Evolutionary conservation across 768 basidiomycete species (phyloP), one percentile per base, ranked within the genome.

Genomic region (Pulveroboletus ravenelii): DNA sequence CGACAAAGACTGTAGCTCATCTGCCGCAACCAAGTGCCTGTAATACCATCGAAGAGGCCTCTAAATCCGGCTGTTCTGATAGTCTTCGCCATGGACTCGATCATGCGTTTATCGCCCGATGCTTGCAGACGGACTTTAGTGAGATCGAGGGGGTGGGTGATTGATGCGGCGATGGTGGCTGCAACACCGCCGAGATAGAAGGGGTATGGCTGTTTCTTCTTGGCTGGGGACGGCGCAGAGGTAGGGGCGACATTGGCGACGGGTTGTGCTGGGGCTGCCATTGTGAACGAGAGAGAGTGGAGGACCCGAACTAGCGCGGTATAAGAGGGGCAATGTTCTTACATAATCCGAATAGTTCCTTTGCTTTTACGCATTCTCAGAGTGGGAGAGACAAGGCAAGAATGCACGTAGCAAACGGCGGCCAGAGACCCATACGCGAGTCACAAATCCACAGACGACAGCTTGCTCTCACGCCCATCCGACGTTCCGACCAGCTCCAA

Each of bases 41-140:
- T 74, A 52, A 93, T 89, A 15, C 92, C 92, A 63, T 93, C 92
- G 61, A 81, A 91, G 42, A 93, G 74, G 3, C 92, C 92, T 57
- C 59, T 55, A 57, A 60, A 56, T 77, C 91, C 91, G 42, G 87
- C 88, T 6, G 85, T 89, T 63, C 78, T 74, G 48, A 91, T 74
- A 0, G 92, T 94, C 77, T 93, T 93, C 67, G 77, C 75, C 6
- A 95, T 76, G 54, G 85, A 88, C 64, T 82, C 72, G 64, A 93
- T 72, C 92, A 95, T 93, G 48, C 87, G 79, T 70, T 91, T 93
- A 73, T 94, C 92, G 37, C 90, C 92, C 1, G 89, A 89, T 5
- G 92, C 91, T 68, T 95, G 92, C 52, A 95, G 73, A 48, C 92
- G 80, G 65, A 93, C 89, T 76, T 94, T 94, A 23, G 92, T 94